These are phyloP conservation scores for Blastobotrys serpentis DNA, from an alignment of 1,139 yeast genomes.

Conservation along the genomic window DNA sequence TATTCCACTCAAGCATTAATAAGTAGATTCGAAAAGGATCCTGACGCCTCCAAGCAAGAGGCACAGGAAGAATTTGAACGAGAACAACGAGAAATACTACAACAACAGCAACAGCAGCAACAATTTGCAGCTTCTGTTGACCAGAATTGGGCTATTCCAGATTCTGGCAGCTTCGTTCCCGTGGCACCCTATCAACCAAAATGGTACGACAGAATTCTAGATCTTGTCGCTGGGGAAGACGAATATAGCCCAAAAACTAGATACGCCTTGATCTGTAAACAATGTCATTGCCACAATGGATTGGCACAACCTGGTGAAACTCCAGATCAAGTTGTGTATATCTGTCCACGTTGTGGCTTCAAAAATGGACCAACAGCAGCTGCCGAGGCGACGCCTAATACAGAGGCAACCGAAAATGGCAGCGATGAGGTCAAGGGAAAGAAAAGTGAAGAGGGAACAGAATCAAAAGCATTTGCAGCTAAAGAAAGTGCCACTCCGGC, in stretches of 20 bases:
- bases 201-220: slow-evolving; percentile 47
- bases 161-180: slow-evolving; percentile 1
- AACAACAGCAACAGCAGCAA: slow-evolving; percentile 1
- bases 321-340: slow-evolving; percentile 57
- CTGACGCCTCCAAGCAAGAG: slow-evolving; percentile 19
- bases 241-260: slow-evolving; percentile 61
- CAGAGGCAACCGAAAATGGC: neutral
- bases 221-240: slow-evolving; percentile 68
- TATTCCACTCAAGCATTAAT: slow-evolving; percentile 72
- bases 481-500: neutral
- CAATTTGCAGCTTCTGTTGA: too few relatives aligned
- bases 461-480: neutral
- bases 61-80: slow-evolving; percentile 17
- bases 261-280: slow-evolving; percentile 69
- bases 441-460: too few relatives aligned
- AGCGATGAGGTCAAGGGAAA: neutral
- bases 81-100: neutral
- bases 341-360: slow-evolving; percentile 72
- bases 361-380: slow-evolving; percentile 47
- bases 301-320: slow-evolving; percentile 71
- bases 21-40: slow-evolving; percentile 50
- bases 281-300: slow-evolving; percentile 73
- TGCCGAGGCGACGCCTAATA: neutral
- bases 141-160: neutral
- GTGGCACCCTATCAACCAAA: slow-evolving; percentile 28